Percentiles rank a stretch among this genome's conserved stretches.
Conservation (phyloP, 352 stramenopile species). For the Peronospora farinosa region DNA sequence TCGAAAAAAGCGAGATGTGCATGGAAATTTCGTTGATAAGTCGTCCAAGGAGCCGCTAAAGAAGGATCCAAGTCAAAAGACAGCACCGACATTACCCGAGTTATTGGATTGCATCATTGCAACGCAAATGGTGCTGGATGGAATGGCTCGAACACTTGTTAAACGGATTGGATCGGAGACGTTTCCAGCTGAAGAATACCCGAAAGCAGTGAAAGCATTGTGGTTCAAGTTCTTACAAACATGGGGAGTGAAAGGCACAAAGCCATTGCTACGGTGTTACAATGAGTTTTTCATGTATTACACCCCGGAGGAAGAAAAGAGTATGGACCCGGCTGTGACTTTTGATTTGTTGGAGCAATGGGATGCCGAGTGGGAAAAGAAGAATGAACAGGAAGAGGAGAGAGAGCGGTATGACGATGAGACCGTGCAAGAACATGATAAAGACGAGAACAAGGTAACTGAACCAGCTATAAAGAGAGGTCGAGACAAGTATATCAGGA, state of each 20-base stretch:
- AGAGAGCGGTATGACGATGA: constrained; percentile 12
- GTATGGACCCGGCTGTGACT: constrained; percentile 46
- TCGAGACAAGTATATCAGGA: background rate
- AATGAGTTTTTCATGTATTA: constrained; percentile 56
- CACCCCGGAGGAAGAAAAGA: constrained; percentile 26
- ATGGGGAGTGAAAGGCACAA: constrained; percentile 53
- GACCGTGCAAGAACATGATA: background rate
- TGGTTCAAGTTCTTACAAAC: constrained; percentile 66
- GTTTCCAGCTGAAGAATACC: constrained; percentile 38
- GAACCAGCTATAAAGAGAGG: background rate
- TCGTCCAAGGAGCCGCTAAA: too few species aligned
- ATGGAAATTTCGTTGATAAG: constrained; percentile 2
- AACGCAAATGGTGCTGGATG: constrained; percentile 55
- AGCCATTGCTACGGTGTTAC: constrained; percentile 61
- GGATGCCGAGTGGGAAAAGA: constrained; percentile 42
- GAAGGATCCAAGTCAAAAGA: background rate
- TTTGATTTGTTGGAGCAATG: constrained; percentile 66
- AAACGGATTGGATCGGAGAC: constrained; percentile 28
- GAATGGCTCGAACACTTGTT: constrained; percentile 44
- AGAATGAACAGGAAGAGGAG: constrained; percentile 19
- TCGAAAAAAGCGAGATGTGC: constrained; percentile 22
- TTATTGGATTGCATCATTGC: constrained; percentile 56
- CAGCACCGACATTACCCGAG: constrained; percentile 19
- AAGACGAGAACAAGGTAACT: background rate
- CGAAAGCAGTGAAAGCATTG: constrained; percentile 43